These are phyloP conservation scores for Malassezia psittaci DNA, from an alignment of 1,284 basidiomycete genomes.

Conservation along the genomic window DNA sequence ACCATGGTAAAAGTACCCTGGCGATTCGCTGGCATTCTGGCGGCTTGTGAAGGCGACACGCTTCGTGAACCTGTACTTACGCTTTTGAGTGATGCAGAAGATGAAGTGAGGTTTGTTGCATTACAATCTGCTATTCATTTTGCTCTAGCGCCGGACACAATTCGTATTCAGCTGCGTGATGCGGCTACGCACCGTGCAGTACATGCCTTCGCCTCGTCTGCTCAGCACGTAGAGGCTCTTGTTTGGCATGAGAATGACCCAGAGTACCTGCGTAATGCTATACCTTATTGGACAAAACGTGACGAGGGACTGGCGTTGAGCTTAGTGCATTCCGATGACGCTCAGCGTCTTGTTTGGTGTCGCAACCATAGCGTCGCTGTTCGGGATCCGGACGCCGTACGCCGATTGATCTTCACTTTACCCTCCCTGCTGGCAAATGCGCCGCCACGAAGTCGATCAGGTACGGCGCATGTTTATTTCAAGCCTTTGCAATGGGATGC, in stretches of 20 bases:
- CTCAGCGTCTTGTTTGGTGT: conserved; percentile 5
- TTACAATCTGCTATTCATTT: background rate
- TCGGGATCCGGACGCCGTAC: background rate
- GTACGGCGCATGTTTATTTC: background rate
- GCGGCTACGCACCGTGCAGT: background rate
- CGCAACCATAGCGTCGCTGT: background rate
- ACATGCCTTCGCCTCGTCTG: background rate
- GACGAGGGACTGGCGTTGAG: background rate
- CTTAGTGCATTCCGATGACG: background rate
- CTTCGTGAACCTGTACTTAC: background rate
- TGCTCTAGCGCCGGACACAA: background rate
- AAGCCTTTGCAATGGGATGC: background rate
- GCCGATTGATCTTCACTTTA: background rate
- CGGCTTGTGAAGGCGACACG: background rate
- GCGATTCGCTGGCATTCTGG: background rate
- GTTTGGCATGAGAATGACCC: conserved; percentile 1
- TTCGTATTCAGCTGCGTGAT: background rate
- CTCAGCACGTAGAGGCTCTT: background rate
- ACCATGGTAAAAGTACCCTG: background rate
- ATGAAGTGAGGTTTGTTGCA: background rate
- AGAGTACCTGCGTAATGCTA: background rate
- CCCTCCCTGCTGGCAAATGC: background rate
- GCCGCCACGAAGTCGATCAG: background rate
- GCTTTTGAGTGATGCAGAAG: background rate
- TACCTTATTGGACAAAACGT: background rate